Evolutionary conservation across 2,329 filamentous ascomycete species (phyloP).

Genomic region (Penicillium sp.): DNA sequence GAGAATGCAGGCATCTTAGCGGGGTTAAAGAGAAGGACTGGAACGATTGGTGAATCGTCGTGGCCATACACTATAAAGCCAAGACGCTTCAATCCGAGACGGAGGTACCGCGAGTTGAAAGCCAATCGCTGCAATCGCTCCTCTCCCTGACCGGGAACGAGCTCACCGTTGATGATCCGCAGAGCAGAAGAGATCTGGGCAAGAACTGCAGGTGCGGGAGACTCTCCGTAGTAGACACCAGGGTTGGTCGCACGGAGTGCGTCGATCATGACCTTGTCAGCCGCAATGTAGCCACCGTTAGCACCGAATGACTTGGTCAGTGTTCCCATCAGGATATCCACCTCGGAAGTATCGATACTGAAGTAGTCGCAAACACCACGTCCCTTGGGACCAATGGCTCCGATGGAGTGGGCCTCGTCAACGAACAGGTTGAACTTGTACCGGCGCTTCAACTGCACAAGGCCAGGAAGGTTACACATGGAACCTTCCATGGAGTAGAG

Average conservation of each 20-base stretch:
- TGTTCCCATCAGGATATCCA: conserved; percentile 96
- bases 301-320: conserved; percentile 97
- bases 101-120: conserved; percentile 98
- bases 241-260: conserved; percentile 81
- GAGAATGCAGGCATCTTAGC: conserved; percentile 98
- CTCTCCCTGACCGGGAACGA: conserved; percentile 82
- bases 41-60: conserved; percentile 95
- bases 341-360: conserved; percentile 71
- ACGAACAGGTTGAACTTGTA: conserved; percentile 97
- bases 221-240: conserved; percentile 76
- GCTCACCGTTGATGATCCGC: conserved; percentile 77
- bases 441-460: conserved; percentile 77
- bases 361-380: conserved; percentile 97
- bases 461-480: conserved; percentile 91
- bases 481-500: conserved; percentile 99
- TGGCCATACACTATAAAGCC: conserved; percentile 96
- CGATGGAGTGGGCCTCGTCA: conserved; percentile 93
- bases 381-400: conserved; percentile 77
- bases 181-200: conserved; percentile 83
- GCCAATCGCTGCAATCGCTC: conserved; percentile 91
- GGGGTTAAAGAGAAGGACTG: conserved; percentile 90
- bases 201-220: conserved; percentile 76
- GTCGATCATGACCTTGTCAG: conserved; percentile 81
- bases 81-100: conserved; percentile 88
- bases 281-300: conserved; percentile 91